Evolutionary conservation across 1,139 yeast species (phyloP), one percentile per base, ranked within the genome.

Genomic region (Geotrichum klebahnii): DNA sequence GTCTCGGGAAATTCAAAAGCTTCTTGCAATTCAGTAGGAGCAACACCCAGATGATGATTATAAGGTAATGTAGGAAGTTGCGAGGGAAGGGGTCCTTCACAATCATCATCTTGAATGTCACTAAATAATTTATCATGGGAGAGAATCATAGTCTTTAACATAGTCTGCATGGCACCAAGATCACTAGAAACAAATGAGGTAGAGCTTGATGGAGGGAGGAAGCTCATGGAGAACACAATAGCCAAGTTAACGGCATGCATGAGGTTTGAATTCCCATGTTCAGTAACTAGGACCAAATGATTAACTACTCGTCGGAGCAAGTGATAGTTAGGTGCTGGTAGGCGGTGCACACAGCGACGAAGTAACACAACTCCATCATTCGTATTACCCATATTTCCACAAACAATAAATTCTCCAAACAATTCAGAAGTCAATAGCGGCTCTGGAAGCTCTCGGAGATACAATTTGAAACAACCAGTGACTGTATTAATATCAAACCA

Each of bases 401-500:
- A 59, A 8, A 56, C 53, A 20, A 78, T 71, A 61, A 82, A 78
- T 41, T 72, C 74, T 1, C 73, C 73, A 22, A 84, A 77, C 51
- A 82, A 73, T 26, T 74, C 74, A 44, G 75, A 78, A 0, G 94
- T 81, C 51, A 92, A 76, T 33, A 90, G 68, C 1, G 96, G 87
- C 61, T 90, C 96, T 0, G 97, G 97, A 44, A 92, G 70, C 60
- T 89, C 97, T 57, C 98, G 77, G 58, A 92, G 71, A 63, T 79
- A 90, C 54, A 85, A 77, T 66, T 92, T 92, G 60, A 92, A 83
- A 60, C 95, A 81, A 39, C 96, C 95, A 1, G 97, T 90, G 44
- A 89, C 79, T 0, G 95, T 85, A 65, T 92, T 94, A 41, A 87
- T 79, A 65, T 89, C 97, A 61, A 81, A 81, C 70, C 86, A 78